Conservation (phyloP, 257 asterid species). For the Solanum dulcamara region DNA sequence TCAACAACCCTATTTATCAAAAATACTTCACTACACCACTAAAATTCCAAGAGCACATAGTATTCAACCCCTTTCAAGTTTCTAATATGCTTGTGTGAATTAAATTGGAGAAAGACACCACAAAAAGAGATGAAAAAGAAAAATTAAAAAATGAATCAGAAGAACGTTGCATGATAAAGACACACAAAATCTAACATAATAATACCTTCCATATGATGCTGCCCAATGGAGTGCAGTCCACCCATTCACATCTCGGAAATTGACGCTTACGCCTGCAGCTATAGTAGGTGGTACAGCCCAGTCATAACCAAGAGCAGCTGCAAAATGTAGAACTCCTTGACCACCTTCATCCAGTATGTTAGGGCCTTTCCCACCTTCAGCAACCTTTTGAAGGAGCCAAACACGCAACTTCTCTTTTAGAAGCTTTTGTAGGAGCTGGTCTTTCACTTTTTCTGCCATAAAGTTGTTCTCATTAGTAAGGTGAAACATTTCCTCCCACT, state of each 20-base stretch:
- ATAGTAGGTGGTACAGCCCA: slow-evolving; percentile 79
- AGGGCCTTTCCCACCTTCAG: slow-evolving; percentile 81
- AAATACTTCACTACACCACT: background rate
- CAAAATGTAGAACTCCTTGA: slow-evolving; percentile 81
- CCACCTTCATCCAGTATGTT: slow-evolving; percentile 63
- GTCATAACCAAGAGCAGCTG: slow-evolving; percentile 82
- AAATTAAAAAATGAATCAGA: background rate
- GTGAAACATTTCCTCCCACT: slow-evolving; percentile 61
- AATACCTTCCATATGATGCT: slow-evolving; percentile 79
- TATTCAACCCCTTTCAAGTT: background rate
- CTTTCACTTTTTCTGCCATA: slow-evolving; percentile 48
- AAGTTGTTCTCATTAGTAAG: slow-evolving; percentile 30
- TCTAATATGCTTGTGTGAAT: background rate
- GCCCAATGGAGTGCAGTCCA: slow-evolving; percentile 99
- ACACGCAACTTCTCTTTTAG: slow-evolving; percentile 56
- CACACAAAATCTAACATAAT: background rate
- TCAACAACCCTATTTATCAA: background rate
- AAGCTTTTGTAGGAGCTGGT: slow-evolving; percentile 51
- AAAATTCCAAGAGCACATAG: background rate
- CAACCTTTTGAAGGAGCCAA: slow-evolving; percentile 71
- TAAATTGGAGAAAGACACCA: background rate
- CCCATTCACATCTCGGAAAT: slow-evolving; percentile 82
- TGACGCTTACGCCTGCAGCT: slow-evolving; percentile 70
- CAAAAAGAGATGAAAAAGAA: background rate
- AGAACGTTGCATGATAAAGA: background rate